Evolutionary conservation across 805 yeast genomes (phyloP).

Genomic region (Kazachstania psychrophila): DNA sequence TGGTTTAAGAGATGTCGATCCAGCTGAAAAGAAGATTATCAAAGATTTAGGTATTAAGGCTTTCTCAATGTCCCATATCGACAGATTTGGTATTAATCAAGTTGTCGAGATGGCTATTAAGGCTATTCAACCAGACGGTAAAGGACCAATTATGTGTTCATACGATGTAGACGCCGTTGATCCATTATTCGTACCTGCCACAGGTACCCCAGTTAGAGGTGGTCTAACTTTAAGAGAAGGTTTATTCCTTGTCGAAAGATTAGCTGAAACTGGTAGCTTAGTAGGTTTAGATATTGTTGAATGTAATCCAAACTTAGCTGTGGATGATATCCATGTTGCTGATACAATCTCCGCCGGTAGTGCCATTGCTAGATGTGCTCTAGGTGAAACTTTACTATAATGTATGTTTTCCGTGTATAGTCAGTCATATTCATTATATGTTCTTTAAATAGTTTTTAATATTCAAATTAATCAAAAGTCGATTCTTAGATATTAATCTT

Average conservation of each 20-base stretch:
- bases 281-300: slow-evolving; percentile 88
- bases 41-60: slow-evolving; percentile 68
- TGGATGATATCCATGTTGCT: slow-evolving; percentile 59
- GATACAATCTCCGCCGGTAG: slow-evolving; percentile 88
- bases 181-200: slow-evolving; percentile 89
- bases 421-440: neutral
- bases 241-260: slow-evolving; percentile 80
- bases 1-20: slow-evolving; percentile 89
- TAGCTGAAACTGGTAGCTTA: slow-evolving; percentile 82
- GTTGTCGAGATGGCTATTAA: slow-evolving; percentile 89
- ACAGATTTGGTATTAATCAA: slow-evolving; percentile 82
- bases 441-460: too few relatives aligned
- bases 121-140: slow-evolving; percentile 60
- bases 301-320: slow-evolving; percentile 82
- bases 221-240: slow-evolving; percentile 94
- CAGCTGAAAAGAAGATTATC: slow-evolving; percentile 69
- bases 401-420: neutral
- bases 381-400: slow-evolving; percentile 70
- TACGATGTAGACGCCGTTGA: slow-evolving; percentile 97
- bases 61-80: slow-evolving; percentile 92
- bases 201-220: slow-evolving; percentile 97
- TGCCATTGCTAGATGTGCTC: slow-evolving; percentile 85
- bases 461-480: too few relatives aligned
- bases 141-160: slow-evolving; percentile 75
- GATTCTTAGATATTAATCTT: neutral